Conservation (phyloP, 83 land plant genomes). For the Picea abies region DNA sequence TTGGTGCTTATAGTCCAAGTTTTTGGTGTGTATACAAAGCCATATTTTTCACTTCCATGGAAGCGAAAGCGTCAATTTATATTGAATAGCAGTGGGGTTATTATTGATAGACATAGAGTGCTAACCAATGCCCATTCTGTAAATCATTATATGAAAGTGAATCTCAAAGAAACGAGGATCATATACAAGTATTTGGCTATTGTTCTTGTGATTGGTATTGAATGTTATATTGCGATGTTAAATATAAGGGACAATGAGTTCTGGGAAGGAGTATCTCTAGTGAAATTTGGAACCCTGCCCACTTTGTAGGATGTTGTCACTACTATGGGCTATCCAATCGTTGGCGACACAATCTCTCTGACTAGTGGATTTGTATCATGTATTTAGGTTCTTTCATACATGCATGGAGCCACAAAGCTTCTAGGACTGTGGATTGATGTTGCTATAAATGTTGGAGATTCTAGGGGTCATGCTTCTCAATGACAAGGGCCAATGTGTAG, state of each 20-base stretch:
- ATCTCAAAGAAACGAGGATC: no score
- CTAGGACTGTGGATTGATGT: conserved; percentile 98
- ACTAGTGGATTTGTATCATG: conserved; percentile 97
- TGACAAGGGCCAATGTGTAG: conserved; percentile 91
- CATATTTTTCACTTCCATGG: no score
- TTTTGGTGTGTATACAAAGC: no score
- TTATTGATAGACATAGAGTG: no score
- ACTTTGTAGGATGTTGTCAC: conserved; percentile 96
- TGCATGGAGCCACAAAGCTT: conserved; percentile 96
- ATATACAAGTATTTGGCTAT: no score
- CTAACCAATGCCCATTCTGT: no score
- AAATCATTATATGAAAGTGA: no score
- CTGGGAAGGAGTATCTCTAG: conserved; percentile 88
- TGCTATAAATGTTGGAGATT: conserved; percentile 94
- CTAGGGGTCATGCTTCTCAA: conserved; percentile 95
- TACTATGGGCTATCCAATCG: conserved; percentile 96
- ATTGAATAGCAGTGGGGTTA: no score
- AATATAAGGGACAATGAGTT: conserved; percentile 90
- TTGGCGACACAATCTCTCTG: conserved; percentile 96
- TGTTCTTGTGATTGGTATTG: no score
- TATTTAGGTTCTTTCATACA: conserved; percentile 93
- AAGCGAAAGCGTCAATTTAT: no score
- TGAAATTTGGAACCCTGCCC: conserved; percentile 92
- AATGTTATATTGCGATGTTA: no score
- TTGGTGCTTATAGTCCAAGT: no score